phyloP scores from a whole-genome alignment of 345 rosid species.

The Syzygium grande region DNA sequence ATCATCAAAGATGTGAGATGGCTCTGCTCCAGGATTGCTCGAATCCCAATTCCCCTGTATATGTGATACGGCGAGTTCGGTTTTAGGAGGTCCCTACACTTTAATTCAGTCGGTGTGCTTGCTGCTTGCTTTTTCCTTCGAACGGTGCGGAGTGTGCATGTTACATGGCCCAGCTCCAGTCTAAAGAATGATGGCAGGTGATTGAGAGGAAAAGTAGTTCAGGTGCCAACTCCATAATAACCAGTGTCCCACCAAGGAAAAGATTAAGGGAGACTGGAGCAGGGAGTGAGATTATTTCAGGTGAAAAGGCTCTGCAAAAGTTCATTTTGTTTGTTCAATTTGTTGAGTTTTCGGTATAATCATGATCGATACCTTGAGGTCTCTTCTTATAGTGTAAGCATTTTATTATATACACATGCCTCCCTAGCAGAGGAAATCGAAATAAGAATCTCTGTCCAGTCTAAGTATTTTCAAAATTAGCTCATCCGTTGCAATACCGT shows the following conservation, averaged over 20 bases:
- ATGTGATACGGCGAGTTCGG: conserved; percentile 19
- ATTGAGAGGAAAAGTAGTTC: conserved; percentile 6
- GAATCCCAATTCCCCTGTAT: conserved; percentile 20
- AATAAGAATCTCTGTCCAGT: neutral
- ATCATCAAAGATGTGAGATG: conserved; percentile 19
- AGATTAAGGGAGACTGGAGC: conserved; percentile 18
- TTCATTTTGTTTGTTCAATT: conserved; percentile 26
- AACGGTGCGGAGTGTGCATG: conserved; percentile 23
- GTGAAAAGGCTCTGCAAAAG: conserved; percentile 33
- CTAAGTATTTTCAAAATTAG: neutral
- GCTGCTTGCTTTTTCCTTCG: conserved; percentile 26
- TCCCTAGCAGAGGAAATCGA: neutral
- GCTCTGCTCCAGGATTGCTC: conserved; percentile 12
- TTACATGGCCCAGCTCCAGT: conserved; percentile 17
- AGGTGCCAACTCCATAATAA: conserved; percentile 8
- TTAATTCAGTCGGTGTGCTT: conserved; percentile 34
- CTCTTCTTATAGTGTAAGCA: conserved; percentile 22
- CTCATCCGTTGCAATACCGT: neutral
- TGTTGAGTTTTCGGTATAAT: conserved; percentile 1
- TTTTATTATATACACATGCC: conserved; percentile 14
- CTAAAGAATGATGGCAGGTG: conserved; percentile 11
- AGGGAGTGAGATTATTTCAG: conserved; percentile 27
- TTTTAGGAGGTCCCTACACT: conserved; percentile 21
- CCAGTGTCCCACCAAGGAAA: conserved; percentile 4
- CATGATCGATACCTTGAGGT: conserved; percentile 11